Evolutionary conservation across 352 stramenopile species (phyloP).

Genomic region (Sclerospora graminicola): DNA sequence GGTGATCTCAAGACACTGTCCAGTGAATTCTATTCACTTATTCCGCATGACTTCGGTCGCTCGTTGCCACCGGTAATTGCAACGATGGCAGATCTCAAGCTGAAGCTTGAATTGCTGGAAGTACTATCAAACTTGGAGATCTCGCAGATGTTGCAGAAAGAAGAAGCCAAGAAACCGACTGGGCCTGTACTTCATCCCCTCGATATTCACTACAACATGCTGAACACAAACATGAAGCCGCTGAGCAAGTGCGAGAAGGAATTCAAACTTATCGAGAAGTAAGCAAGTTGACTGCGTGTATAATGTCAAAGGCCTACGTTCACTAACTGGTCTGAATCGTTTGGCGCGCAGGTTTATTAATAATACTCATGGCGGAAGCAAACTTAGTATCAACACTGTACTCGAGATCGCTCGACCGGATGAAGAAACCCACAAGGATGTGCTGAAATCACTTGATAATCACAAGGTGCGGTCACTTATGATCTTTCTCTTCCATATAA

Average conservation of each 20-base stretch:
- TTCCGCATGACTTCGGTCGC: constrained; percentile 60
- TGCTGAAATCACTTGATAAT: constrained; percentile 36
- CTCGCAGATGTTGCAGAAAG: constrained; percentile 43
- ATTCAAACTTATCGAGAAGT: constrained; percentile 47
- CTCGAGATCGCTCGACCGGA: constrained; percentile 35
- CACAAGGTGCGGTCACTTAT: constrained; percentile 25
- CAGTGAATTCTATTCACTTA: constrained; percentile 61
- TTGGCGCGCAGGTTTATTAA: constrained; percentile 29
- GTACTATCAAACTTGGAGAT: constrained; percentile 56
- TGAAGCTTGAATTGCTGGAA: constrained; percentile 57
- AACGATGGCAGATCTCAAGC: constrained; percentile 43
- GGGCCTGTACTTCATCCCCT: constrained; percentile 27
- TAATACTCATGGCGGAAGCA: constrained; percentile 38
- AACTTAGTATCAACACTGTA: constrained; percentile 36
- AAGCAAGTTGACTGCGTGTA: not conserved
- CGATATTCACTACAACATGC: constrained; percentile 39
- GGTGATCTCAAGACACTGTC: constrained; percentile 38
- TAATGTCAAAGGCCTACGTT: not conserved
- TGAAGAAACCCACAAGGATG: constrained; percentile 29
- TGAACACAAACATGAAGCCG: constrained; percentile 37
- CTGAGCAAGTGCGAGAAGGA: constrained; percentile 26
- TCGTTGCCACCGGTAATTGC: constrained; percentile 37
- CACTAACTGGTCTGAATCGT: constrained; percentile 1
- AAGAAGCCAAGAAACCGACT: constrained; percentile 30
- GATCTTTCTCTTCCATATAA: not conserved